phyloP scores from a whole-genome alignment of 345 rosid genomes.

The Turnera subulata region DNA sequence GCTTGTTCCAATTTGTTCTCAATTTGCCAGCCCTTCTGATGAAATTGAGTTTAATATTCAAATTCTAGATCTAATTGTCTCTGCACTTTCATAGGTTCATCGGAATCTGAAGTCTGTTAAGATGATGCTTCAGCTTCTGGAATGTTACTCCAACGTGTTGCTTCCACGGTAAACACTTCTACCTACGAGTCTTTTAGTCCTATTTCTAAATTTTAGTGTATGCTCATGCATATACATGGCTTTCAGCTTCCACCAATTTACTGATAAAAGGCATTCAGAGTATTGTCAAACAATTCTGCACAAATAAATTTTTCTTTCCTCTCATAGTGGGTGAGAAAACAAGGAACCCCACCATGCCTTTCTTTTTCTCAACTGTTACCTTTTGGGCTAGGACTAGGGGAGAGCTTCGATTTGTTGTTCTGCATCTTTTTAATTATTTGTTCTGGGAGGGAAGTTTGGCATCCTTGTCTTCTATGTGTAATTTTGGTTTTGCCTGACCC shows the following conservation, averaged over 20 bases:
- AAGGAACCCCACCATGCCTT: too few species aligned
- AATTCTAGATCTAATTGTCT: conserved; percentile 3
- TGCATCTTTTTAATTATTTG: background rate
- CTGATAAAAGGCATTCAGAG: background rate
- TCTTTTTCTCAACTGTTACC: too few species aligned
- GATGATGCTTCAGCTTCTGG: conserved; percentile 53
- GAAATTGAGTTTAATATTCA: background rate
- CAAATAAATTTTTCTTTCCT: too few species aligned
- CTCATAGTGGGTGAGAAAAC: too few species aligned
- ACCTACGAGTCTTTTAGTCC: conserved; percentile 19
- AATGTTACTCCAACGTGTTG: conserved; percentile 59
- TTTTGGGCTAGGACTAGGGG: background rate
- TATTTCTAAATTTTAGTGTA: background rate
- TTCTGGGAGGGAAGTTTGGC: background rate
- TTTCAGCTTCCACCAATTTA: background rate
- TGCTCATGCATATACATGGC: background rate
- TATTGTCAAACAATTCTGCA: too few species aligned
- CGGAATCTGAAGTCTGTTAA: conserved; percentile 48
- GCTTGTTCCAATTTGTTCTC: background rate
- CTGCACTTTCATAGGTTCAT: conserved; percentile 43
- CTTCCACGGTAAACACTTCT: conserved; percentile 64
- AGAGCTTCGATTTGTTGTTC: background rate
- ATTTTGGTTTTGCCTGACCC: conserved; percentile 11
- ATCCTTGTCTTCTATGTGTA: conserved; percentile 5
- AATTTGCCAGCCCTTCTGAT: background rate